A percentile compares a stretch with the other conserved stretches of the same genome.
phyloP scores from a whole-genome alignment of 1,139 yeast species.

The Yamadazyma atlantica region DNA sequence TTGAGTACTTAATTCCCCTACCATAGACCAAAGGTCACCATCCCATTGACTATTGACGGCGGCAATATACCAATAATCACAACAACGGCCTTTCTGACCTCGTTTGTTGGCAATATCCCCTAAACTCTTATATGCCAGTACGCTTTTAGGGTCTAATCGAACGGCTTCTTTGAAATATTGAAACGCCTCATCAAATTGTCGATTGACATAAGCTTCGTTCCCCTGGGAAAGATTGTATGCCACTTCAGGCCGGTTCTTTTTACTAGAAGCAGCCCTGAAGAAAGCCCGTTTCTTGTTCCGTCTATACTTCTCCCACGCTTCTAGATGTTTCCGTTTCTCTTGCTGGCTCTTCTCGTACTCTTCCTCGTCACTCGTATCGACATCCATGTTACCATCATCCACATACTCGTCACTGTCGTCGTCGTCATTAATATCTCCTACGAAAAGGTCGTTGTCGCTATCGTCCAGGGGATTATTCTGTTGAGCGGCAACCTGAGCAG shows the following conservation, averaged over 20 bases:
- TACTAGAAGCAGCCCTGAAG: constrained; percentile 6
- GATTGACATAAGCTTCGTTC: constrained; percentile 72
- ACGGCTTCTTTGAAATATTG: constrained; percentile 71
- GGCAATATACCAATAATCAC: constrained; percentile 65
- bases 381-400: constrained; percentile 6
- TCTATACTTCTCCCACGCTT: not conserved
- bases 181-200: constrained; percentile 66
- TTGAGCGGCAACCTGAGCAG: no score
- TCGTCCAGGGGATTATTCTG: no score
- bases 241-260: constrained; percentile 4
- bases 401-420: constrained; percentile 2
- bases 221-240: constrained; percentile 54
- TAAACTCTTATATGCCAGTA: constrained; percentile 78
- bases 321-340: not conserved
- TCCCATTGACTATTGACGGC: constrained; percentile 66
- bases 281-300: constrained; percentile 10
- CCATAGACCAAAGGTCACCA: constrained; percentile 78
- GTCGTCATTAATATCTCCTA: constrained; percentile 3
- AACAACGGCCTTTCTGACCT: constrained; percentile 68
- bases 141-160: constrained; percentile 71
- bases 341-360: not conserved
- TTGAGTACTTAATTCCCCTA: constrained; percentile 73
- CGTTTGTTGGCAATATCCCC: constrained; percentile 79
- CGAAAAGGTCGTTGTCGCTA: constrained; percentile 15
- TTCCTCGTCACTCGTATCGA: constrained; percentile 5